Conservation (phyloP, 2,329 filamentous ascomycete genomes). For the Tricladium varicosporioides region DNA sequence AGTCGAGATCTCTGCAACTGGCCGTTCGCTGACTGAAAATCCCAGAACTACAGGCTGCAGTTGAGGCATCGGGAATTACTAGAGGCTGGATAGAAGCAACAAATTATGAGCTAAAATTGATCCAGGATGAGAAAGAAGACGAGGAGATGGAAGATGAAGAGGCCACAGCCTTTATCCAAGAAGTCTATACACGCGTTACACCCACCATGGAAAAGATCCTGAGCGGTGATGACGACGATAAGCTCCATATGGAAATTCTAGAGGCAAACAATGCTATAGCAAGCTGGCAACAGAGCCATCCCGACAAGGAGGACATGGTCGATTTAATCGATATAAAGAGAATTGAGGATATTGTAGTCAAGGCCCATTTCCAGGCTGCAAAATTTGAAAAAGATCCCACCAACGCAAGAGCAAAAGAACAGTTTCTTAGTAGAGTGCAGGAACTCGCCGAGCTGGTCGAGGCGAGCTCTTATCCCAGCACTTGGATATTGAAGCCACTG, state of each 20-base stretch:
- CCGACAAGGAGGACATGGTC: conserved; percentile 12
- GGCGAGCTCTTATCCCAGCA: conserved; percentile 14
- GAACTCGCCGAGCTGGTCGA: conserved; percentile 13
- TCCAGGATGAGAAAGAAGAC: conserved; percentile 15
- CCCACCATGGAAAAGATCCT: conserved; percentile 15
- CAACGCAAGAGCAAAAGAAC: conserved; percentile 17
- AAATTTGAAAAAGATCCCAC: conserved; percentile 16
- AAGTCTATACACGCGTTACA: conserved; percentile 16
- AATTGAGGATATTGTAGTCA: conserved; percentile 15
- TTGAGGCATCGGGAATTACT: conserved; percentile 15
- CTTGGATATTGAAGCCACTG: conserved; percentile 16
- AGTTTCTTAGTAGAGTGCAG: conserved; percentile 17
- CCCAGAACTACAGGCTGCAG: conserved; percentile 11
- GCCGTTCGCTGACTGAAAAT: conserved; percentile 13
- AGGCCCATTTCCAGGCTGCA: conserved; percentile 13
- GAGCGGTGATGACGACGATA: conserved; percentile 14
- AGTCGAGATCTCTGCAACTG: conserved; percentile 12
- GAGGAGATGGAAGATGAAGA: conserved; percentile 16
- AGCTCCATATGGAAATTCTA: conserved; percentile 17
- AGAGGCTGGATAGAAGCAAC: conserved; percentile 16
- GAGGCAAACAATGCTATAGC: conserved; percentile 13
- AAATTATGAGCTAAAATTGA: conserved; percentile 16
- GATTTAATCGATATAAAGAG: conserved; percentile 15
- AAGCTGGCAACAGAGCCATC: conserved; percentile 14
- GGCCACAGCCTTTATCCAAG: conserved; percentile 13